Evolutionary conservation across 2,329 filamentous ascomycete species (phyloP).

Genomic region (Alternaria triticimaculans): DNA sequence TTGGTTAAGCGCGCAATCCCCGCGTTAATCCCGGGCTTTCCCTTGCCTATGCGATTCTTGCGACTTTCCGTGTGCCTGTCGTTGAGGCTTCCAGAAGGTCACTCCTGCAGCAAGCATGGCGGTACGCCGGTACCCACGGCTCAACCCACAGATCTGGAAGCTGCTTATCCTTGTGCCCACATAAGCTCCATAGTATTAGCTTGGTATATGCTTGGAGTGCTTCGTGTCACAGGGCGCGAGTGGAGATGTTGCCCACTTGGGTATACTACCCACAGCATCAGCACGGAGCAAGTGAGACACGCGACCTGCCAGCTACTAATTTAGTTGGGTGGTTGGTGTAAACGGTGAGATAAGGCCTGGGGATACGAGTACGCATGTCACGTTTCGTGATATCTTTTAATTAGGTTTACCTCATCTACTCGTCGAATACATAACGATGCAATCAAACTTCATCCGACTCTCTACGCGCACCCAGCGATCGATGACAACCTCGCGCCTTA

Average conservation of each 20-base stretch:
- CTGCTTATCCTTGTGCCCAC: neutral
- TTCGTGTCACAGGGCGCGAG: neutral
- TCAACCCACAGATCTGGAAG: constrained; percentile 4
- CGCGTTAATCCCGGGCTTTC: constrained; percentile 10
- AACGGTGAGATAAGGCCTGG: neutral
- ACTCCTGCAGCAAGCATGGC: neutral
- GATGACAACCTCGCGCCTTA: neutral
- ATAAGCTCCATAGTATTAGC: constrained; percentile 1
- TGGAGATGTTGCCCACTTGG: constrained; percentile 6
- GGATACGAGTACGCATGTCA: neutral
- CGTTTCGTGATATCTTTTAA: neutral
- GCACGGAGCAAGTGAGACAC: neutral
- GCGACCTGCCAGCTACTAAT: neutral
- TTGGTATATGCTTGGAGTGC: constrained; percentile 1
- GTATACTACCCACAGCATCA: neutral
- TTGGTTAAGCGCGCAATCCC: constrained; percentile 5
- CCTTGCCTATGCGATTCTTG: neutral
- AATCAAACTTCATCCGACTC: neutral
- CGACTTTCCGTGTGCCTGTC: neutral
- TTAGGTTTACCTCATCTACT: neutral
- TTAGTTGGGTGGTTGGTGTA: neutral
- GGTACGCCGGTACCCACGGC: neutral
- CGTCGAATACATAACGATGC: neutral
- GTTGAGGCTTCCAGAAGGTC: constrained; percentile 4
- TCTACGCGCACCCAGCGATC: neutral